Base-by-base conservation (phyloP, 2,329 filamentous ascomycete genomes). In the Chalara sp. region DNA sequence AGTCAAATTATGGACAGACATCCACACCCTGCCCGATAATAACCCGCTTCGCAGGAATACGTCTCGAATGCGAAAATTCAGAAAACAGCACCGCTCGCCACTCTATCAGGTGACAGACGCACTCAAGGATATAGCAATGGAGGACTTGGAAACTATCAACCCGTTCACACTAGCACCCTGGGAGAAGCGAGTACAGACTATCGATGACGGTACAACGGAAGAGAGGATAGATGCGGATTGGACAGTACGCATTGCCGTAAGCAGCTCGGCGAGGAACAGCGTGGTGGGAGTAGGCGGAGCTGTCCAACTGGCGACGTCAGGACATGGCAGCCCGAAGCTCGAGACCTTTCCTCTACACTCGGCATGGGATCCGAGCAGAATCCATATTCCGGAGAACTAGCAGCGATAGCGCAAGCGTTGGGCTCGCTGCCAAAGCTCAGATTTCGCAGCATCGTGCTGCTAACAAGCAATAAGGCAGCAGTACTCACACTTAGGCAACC, bases 111-210 rank as follows among this genome's bases (percentile, higher is more conserved):
- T n/a, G n/a, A n/a, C n/a, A n/a, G n/a, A n/a, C n/a, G n/a, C n/a
- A n/a, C n/a, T n/a, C n/a, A n/a, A n/a, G n/a, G n/a, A n/a, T n/a
- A n/a, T n/a, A n/a, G n/a, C 49, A 12, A 32, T 51, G 33, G 49
- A 51, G 31, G 37, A 39, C 11, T 30, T 51, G 12, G 44, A 51
- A 51, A 47, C 49, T n/a, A 47, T 51, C 44, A 31, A 51, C 21
- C 49, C 33, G 31, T 51, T 41, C 35, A 48, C 33, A 32, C 29
- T 45, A 6, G 43, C 43, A 30, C 43, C 39, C n/a, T 48, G 37
- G 47, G 37, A 48, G 37, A 42, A 40, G 43, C 35, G 37, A 43
- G 5, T 48, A 37, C 47, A 21, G 28, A 42, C 37, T 28, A 32
- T 32, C 11, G 43, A 33, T 13, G 37, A 48, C 47, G 37, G 43